phyloP scores from a whole-genome alignment of 2,329 filamentous ascomycete species.

The Aspergillus arachidicola region DNA sequence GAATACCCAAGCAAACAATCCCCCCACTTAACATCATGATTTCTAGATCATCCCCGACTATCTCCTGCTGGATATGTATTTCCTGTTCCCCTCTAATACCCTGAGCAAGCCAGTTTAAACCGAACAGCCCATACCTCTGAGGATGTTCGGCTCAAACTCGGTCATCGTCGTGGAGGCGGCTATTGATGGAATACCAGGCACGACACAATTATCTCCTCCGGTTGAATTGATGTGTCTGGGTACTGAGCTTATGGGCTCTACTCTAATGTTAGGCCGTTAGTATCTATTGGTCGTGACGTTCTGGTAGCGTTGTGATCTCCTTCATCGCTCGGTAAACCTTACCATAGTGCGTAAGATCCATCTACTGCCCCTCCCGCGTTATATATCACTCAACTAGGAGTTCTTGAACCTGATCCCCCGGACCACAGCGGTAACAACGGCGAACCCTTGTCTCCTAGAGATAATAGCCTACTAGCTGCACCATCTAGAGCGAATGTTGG shows the following conservation, averaged over 20 bases:
- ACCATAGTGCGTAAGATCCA: not conserved
- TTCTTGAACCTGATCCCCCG: not conserved
- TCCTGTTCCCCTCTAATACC: not conserved
- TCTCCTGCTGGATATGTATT: not conserved
- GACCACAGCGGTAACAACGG: not conserved
- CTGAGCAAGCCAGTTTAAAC: not conserved
- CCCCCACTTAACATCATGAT: not conserved
- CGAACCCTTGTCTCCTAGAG: not conserved
- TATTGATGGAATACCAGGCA: not conserved
- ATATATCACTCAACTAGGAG: not conserved
- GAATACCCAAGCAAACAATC: not conserved
- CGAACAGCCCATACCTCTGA: constrained; percentile 2
- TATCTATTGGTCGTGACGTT: not conserved
- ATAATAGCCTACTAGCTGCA: not conserved
- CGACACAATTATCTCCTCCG: not conserved
- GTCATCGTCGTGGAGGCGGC: not conserved
- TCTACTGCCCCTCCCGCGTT: not conserved
- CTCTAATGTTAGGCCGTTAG: not conserved
- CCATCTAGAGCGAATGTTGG: not conserved
- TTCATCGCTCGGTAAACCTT: not conserved
- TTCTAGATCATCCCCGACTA: not conserved
- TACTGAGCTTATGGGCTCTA: not conserved
- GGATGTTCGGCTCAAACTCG: constrained; percentile 11
- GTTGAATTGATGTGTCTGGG: not conserved
- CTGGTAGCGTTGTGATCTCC: not conserved